Conservation (phyloP, 371 early-diverging fungal species). For the Dichotomocladium elegans region DNA sequence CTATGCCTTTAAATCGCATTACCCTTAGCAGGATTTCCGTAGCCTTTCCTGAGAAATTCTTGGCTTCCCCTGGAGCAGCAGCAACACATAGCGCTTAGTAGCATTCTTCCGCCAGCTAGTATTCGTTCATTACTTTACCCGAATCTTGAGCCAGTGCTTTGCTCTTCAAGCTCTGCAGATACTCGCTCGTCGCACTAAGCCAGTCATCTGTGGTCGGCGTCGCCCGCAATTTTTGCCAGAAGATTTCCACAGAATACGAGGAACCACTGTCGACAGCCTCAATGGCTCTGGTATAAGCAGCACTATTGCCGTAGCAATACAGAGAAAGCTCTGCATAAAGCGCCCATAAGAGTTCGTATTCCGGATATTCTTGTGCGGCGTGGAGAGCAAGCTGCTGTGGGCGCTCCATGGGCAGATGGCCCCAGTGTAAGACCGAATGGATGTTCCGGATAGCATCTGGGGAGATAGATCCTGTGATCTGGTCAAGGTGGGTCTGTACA, state of each 20-base stretch:
- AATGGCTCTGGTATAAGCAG: constrained; percentile 4
- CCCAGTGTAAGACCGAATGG: no score
- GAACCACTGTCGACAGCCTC: not conserved
- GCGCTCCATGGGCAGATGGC: no score
- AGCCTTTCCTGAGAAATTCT: constrained; percentile 12
- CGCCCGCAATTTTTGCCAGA: constrained; percentile 22
- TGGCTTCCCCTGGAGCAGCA: not conserved
- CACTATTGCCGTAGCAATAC: constrained; percentile 17
- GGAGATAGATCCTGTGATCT: no score
- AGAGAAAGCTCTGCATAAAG: constrained; percentile 22
- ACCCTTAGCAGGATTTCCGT: constrained; percentile 20
- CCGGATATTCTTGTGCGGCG: constrained; percentile 6
- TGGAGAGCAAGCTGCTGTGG: constrained; percentile 6
- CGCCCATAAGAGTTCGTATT: constrained; percentile 15
- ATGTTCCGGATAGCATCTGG: no score
- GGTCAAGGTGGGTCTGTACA: no score
- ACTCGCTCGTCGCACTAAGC: not conserved
- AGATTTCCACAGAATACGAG: constrained; percentile 21
- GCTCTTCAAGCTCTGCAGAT: not conserved
- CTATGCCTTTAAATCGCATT: constrained; percentile 11
- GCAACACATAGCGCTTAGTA: not conserved
- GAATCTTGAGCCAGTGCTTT: not conserved
- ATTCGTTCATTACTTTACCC: not conserved
- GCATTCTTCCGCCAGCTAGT: no score
- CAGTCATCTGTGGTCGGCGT: not conserved